Conservation (phyloP, 306 rosid genomes). For the Canavalia ensiformis region DNA sequence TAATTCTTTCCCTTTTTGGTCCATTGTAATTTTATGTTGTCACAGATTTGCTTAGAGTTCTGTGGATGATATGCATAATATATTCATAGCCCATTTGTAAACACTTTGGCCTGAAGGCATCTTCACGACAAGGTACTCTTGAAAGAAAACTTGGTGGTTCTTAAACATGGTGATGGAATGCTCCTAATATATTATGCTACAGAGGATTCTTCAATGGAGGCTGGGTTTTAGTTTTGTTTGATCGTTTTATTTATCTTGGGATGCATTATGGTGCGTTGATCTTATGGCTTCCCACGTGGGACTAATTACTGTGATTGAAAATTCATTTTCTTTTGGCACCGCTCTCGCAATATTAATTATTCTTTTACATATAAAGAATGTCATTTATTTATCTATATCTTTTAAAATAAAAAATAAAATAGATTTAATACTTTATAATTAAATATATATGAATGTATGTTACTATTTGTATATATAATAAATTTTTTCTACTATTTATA, state of each 20-base stretch:
- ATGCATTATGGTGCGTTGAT: background rate
- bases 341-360: too few species aligned
- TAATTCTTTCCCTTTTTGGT: background rate
- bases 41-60: constrained; percentile 31
- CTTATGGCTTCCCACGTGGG: background rate
- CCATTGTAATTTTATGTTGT: constrained; percentile 10
- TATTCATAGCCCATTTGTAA: constrained; percentile 23
- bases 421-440: too few species aligned
- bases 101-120: background rate
- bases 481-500: too few species aligned
- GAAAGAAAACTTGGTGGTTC: constrained; percentile 22
- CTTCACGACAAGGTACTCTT: constrained; percentile 4
- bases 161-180: constrained; percentile 23
- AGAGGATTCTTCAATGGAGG: constrained; percentile 9
- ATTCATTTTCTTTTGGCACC: too few species aligned
- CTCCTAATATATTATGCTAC: constrained; percentile 15
- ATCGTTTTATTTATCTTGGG: background rate
- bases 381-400: too few species aligned
- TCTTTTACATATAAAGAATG: too few species aligned
- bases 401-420: too few species aligned
- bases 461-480: too few species aligned
- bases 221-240: background rate
- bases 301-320: background rate
- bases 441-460: too few species aligned
- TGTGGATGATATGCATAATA: constrained; percentile 21